phyloP scores from a whole-genome alignment of 768 basidiomycete genomes.

The Hemileccinum rubropunctum region DNA sequence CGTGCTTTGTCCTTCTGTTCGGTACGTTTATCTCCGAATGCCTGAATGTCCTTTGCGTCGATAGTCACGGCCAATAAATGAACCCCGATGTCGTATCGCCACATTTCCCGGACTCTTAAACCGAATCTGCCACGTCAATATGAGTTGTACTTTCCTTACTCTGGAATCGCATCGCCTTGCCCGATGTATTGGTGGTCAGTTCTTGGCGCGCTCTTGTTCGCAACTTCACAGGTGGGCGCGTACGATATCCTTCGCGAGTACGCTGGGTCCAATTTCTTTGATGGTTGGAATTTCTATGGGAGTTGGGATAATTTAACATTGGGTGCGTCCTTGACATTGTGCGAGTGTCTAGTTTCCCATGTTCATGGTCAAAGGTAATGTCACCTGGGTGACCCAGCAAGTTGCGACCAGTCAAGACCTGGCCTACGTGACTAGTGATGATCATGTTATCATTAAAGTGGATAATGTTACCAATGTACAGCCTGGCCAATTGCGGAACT shows the following conservation, averaged over 20 bases:
- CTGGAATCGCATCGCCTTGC: background rate
- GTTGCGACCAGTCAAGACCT: slow-evolving; percentile 48
- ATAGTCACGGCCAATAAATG: background rate
- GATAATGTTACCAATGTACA: slow-evolving; percentile 64
- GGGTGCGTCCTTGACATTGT: slow-evolving; percentile 28
- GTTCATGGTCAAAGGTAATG: slow-evolving; percentile 47
- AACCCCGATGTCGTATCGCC: slow-evolving; percentile 1
- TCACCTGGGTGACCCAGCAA: slow-evolving; percentile 51
- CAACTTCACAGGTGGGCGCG: slow-evolving; percentile 5
- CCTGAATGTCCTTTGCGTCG: background rate
- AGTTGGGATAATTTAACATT: slow-evolving; percentile 44
- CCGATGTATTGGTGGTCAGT: slow-evolving; percentile 13
- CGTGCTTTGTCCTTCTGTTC: background rate
- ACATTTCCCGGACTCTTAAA: slow-evolving; percentile 3
- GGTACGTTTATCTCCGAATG: background rate
- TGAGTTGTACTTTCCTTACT: background rate
- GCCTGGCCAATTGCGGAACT: slow-evolving; percentile 51
- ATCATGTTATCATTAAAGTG: slow-evolving; percentile 70
- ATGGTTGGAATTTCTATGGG: slow-evolving; percentile 54
- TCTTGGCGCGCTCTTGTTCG: background rate
- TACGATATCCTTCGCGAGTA: slow-evolving; percentile 44
- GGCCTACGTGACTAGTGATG: slow-evolving; percentile 56
- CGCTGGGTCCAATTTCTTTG: slow-evolving; percentile 50
- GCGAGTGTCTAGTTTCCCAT: background rate
- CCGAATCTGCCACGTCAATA: background rate